Conservation (phyloP, 352 stramenopile genomes). For the Globisporangium solare region DNA sequence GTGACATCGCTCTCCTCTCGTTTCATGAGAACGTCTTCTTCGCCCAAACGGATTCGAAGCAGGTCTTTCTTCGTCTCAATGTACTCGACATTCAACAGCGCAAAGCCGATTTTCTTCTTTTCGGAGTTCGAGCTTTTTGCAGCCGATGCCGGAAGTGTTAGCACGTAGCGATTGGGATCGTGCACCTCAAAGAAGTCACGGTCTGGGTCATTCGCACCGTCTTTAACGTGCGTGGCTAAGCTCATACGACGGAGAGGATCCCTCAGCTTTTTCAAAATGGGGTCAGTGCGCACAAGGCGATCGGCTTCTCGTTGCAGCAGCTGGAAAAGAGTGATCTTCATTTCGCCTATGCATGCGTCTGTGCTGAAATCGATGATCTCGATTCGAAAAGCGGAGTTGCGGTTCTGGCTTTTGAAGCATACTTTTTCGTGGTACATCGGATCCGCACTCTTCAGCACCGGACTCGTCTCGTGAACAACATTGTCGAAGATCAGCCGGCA, state of each 20-base stretch:
- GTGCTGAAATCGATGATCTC: slow-evolving; percentile 85
- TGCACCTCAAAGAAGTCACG: slow-evolving; percentile 23
- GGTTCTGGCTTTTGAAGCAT: slow-evolving; percentile 62
- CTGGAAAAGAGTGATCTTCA: slow-evolving; percentile 73
- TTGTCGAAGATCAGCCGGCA: slow-evolving; percentile 67
- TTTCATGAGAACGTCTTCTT: slow-evolving; percentile 46
- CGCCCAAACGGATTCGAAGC: slow-evolving; percentile 47
- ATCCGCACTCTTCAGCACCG: slow-evolving; percentile 81
- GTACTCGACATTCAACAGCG: slow-evolving; percentile 57
- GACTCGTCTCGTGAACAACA: slow-evolving; percentile 71
- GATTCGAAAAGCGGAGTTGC: slow-evolving; percentile 56
- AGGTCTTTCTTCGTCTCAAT: slow-evolving; percentile 71
- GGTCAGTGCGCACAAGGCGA: slow-evolving; percentile 46
- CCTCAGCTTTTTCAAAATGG: slow-evolving; percentile 39
- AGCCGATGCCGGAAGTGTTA: slow-evolving; percentile 24
- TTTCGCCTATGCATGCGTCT: slow-evolving; percentile 61
- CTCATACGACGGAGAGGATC: slow-evolving; percentile 40
- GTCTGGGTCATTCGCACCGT: slow-evolving; percentile 3
- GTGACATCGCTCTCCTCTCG: slow-evolving; percentile 78
- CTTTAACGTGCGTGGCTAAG: slow-evolving; percentile 34
- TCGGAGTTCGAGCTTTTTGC: slow-evolving; percentile 24
- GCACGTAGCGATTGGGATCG: slow-evolving; percentile 43
- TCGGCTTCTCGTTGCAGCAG: slow-evolving; percentile 74
- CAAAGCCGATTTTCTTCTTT: slow-evolving; percentile 51
- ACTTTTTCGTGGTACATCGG: slow-evolving; percentile 84